These are phyloP conservation scores for Yamagishiella unicocca DNA, from an alignment of 139 green algal genomes.

Conservation along the genomic window DNA sequence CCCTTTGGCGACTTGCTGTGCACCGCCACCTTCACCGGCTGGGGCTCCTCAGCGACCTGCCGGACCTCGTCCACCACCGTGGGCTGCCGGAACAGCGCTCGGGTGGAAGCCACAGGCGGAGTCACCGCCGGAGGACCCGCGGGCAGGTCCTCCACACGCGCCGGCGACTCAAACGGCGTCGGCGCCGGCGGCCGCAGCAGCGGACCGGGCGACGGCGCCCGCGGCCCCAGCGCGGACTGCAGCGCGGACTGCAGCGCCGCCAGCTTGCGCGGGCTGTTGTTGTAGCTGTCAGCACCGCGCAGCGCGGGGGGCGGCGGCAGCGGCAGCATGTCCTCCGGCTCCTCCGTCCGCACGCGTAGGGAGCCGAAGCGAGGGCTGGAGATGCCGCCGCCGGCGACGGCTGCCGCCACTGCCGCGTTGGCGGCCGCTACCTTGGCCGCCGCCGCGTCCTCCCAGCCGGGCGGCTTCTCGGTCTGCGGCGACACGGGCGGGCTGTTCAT, in stretches of 20 bases:
- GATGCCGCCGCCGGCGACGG: not conserved
- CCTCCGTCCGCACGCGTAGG: conserved; percentile 22
- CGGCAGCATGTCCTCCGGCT: conserved; percentile 46
- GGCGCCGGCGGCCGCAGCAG: not conserved
- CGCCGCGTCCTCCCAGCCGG: conserved; percentile 28
- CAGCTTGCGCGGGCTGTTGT: conserved; percentile 3
- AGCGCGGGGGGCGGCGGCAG: conserved; percentile 16
- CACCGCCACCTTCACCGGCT: not conserved
- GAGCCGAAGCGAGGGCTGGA: not conserved
- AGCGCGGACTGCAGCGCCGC: conserved; percentile 1
- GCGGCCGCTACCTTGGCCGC: conserved; percentile 3
- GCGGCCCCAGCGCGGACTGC: not conserved
- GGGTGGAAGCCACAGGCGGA: too few species aligned
- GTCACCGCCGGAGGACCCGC: too few species aligned
- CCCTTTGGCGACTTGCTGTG: not conserved
- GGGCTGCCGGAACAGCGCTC: not conserved
- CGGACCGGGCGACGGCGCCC: not conserved
- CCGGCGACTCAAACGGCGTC: not conserved
- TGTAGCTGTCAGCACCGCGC: conserved; percentile 14
- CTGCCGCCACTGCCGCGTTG: conserved; percentile 3
- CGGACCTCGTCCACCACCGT: not conserved
- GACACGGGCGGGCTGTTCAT: conserved; percentile 28
- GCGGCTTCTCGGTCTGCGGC: conserved; percentile 38
- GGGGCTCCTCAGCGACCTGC: not conserved
- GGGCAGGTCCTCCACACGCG: not conserved